phyloP scores from a whole-genome alignment of 768 basidiomycete species.

The Leccinum rimulosum region DNA sequence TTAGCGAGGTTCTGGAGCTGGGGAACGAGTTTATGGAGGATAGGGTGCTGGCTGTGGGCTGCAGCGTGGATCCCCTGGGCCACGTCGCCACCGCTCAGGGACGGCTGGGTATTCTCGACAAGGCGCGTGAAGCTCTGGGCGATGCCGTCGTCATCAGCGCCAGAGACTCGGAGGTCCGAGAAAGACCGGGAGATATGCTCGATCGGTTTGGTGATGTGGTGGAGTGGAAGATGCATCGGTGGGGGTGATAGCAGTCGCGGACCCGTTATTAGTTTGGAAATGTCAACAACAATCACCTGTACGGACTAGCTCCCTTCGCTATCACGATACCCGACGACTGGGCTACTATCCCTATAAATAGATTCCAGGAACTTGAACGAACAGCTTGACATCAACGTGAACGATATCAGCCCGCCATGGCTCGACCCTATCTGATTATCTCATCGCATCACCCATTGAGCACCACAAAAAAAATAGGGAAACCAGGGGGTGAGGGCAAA shows the following conservation, averaged over 20 bases:
- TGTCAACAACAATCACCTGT: no score
- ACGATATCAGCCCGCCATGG: no score
- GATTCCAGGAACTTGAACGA: no score
- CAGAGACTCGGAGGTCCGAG: slow-evolving; percentile 13
- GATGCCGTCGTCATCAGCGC: slow-evolving; percentile 19
- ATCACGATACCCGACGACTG: no score
- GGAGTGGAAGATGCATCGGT: slow-evolving; percentile 15
- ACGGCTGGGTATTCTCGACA: slow-evolving; percentile 18
- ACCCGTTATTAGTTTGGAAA: no score
- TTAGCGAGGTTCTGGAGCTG: slow-evolving; percentile 53
- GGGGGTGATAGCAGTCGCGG: background rate
- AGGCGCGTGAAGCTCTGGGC: slow-evolving; percentile 21
- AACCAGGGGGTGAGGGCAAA: no score
- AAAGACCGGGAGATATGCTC: slow-evolving; percentile 24
- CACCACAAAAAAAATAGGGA: no score
- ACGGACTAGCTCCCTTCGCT: no score
- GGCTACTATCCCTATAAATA: no score
- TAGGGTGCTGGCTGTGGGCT: slow-evolving; percentile 33
- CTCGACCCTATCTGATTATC: no score
- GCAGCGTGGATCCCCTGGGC: slow-evolving; percentile 32
- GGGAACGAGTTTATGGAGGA: slow-evolving; percentile 50
- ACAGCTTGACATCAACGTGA: no score
- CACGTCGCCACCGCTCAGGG: slow-evolving; percentile 14
- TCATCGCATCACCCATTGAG: no score
- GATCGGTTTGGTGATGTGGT: slow-evolving; percentile 25